Evolutionary conservation across 441 rosid species (phyloP).

Genomic region (Euphorbia schlechtendalii): DNA sequence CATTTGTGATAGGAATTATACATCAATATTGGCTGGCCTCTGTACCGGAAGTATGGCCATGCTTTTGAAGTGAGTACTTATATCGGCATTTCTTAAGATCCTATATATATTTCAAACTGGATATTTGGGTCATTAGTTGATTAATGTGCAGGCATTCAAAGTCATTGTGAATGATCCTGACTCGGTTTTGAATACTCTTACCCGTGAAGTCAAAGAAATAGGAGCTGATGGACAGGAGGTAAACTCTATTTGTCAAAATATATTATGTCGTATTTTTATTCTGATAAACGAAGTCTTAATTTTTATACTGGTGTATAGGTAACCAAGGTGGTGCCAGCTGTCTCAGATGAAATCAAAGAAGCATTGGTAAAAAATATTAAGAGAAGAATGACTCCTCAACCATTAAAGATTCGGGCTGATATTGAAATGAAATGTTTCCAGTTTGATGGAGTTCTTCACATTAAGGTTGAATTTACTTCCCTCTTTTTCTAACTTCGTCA

Average conservation of each 20-base stretch:
- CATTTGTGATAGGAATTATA: conserved; percentile 59
- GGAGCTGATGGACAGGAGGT: conserved; percentile 96
- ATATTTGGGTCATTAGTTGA: background rate
- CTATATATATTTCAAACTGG: background rate
- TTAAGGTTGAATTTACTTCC: conserved; percentile 47
- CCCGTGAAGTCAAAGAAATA: conserved; percentile 74
- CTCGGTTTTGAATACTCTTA: conserved; percentile 66
- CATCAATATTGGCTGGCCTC: conserved; percentile 83
- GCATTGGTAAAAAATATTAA: conserved; percentile 76
- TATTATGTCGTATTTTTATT: background rate
- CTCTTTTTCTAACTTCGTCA: background rate
- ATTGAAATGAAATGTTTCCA: conserved; percentile 95
- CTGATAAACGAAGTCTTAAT: conserved; percentile 12
- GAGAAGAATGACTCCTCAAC: conserved; percentile 98
- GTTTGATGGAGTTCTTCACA: conserved; percentile 96
- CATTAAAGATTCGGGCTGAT: conserved; percentile 92
- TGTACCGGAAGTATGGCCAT: conserved; percentile 87
- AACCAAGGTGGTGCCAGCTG: conserved; percentile 72
- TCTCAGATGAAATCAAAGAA: conserved; percentile 82
- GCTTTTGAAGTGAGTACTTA: conserved; percentile 79
- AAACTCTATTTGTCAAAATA: conserved; percentile 11
- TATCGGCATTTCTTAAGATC: conserved; percentile 9
- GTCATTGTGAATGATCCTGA: conserved; percentile 87
- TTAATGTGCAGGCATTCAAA: conserved; percentile 73
- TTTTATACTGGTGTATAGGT: conserved; percentile 35